Evolutionary conservation across 2,329 filamentous ascomycete species (phyloP).

Genomic region (Tolypocladium paradoxum): DNA sequence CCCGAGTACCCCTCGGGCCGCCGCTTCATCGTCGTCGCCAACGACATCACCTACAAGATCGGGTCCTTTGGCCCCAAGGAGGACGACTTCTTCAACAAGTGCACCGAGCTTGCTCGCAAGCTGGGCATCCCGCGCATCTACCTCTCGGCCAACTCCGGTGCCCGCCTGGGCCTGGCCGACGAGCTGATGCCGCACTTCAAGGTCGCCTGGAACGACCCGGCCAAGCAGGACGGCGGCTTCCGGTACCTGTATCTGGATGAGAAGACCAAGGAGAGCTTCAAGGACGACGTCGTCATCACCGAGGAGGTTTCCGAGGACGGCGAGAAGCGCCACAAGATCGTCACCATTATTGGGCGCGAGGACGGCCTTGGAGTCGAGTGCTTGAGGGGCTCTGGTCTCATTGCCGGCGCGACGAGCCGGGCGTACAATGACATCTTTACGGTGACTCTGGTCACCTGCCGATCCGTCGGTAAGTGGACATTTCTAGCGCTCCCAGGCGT

Average conservation of each 20-base stretch:
- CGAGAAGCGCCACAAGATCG: slow-evolving; percentile 87
- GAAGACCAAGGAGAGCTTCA: slow-evolving; percentile 76
- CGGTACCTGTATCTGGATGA: slow-evolving; percentile 93
- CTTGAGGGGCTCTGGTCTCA: slow-evolving; percentile 91
- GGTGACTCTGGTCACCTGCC: slow-evolving; percentile 91
- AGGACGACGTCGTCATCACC: slow-evolving; percentile 59
- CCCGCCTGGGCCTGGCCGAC: slow-evolving; percentile 90
- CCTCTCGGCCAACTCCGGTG: slow-evolving; percentile 96
- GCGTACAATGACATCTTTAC: slow-evolving; percentile 99
- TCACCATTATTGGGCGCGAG: slow-evolving; percentile 84
- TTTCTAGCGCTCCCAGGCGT: too few relatives aligned
- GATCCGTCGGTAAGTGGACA: slow-evolving; percentile 69
- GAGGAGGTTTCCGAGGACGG: slow-evolving; percentile 78
- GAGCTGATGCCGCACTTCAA: slow-evolving; percentile 96
- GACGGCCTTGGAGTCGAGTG: slow-evolving; percentile 97
- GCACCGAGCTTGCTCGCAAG: slow-evolving; percentile 88
- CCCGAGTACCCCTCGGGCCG: slow-evolving; percentile 90
- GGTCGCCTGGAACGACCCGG: slow-evolving; percentile 85
- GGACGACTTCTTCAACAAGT: slow-evolving; percentile 98
- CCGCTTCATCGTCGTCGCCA: slow-evolving; percentile 92
- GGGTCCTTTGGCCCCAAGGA: slow-evolving; percentile 94
- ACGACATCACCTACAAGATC: slow-evolving; percentile 99
- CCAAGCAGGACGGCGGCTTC: slow-evolving; percentile 79
- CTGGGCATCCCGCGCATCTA: slow-evolving; percentile 95
- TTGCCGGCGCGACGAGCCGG: slow-evolving; percentile 91